A percentile compares a stretch with the other conserved stretches of the same genome.
Conservation (phyloP, 2,329 filamentous ascomycete species). For the Ascochyta fabae region DNA sequence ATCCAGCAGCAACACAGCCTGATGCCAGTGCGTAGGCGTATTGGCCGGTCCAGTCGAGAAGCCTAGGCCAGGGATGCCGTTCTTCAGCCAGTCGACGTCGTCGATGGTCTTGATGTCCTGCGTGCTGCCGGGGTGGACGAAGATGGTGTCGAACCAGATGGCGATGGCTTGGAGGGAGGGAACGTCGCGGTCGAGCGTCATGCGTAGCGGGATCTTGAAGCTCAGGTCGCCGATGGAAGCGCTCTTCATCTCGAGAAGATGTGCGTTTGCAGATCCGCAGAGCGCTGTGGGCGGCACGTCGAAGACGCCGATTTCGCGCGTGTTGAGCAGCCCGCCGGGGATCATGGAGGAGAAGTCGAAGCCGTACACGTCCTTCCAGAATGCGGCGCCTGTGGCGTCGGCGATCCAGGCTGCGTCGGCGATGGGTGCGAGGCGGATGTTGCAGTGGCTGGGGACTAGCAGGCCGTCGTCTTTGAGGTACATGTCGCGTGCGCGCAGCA, state of each 20-base stretch:
- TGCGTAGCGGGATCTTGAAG: slow-evolving; percentile 73
- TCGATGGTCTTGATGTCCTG: slow-evolving; percentile 52
- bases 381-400: slow-evolving; percentile 71
- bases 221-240: slow-evolving; percentile 74
- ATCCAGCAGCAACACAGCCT: slow-evolving; percentile 76
- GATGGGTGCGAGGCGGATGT: slow-evolving; percentile 81
- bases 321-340: slow-evolving; percentile 78
- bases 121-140: slow-evolving; percentile 63
- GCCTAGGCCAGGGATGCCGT: slow-evolving; percentile 67
- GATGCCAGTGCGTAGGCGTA: slow-evolving; percentile 87
- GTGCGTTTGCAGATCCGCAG: slow-evolving; percentile 67
- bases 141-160: slow-evolving; percentile 95
- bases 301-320: slow-evolving; percentile 43
- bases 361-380: slow-evolving; percentile 92
- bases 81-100: slow-evolving; percentile 66
- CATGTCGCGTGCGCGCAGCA: slow-evolving; percentile 84
- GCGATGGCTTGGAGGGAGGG: slow-evolving; percentile 83
- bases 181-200: slow-evolving; percentile 66
- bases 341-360: slow-evolving; percentile 96
- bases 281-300: slow-evolving; percentile 39
- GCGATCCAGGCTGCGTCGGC: slow-evolving; percentile 77
- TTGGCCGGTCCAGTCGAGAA: slow-evolving; percentile 86
- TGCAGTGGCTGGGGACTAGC: slow-evolving; percentile 85
- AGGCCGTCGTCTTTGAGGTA: slow-evolving; percentile 82
- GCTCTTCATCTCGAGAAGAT: slow-evolving; percentile 77